Conservation (phyloP, 2,329 filamentous ascomycete species). For the Colletotrichum sp. region DNA sequence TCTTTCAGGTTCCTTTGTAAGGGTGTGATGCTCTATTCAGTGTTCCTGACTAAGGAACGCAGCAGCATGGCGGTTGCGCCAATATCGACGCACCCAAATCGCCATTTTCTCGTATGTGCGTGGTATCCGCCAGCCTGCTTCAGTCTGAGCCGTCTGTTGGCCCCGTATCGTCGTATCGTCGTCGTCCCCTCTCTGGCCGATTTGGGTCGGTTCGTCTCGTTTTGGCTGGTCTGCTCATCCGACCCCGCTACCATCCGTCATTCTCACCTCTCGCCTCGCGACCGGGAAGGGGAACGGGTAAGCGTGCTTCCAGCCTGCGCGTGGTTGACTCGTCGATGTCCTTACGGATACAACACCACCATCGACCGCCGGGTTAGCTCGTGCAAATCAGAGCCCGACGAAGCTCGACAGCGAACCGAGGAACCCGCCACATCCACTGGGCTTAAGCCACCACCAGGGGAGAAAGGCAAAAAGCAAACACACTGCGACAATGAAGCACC, state of each 20-base stretch:
- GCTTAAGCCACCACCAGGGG: neutral
- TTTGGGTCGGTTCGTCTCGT: constrained; percentile 5
- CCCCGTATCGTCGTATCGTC: neutral
- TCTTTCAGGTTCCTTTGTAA: neutral
- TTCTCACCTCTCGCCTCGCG: neutral
- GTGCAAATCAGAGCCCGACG: neutral
- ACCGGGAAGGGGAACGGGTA: neutral
- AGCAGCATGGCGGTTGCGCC: neutral
- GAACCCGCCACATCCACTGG: neutral
- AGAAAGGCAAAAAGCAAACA: neutral
- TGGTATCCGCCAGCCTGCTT: neutral
- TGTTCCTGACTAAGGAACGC: constrained; percentile 16
- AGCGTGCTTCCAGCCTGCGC: neutral
- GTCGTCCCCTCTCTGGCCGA: neutral
- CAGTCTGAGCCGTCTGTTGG: neutral
- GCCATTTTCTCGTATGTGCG: neutral
- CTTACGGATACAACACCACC: neutral
- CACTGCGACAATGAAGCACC: constrained; percentile 5
- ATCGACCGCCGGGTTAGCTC: constrained; percentile 1
- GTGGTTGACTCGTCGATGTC: neutral
- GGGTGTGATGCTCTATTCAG: constrained; percentile 2
- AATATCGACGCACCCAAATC: constrained; percentile 7
- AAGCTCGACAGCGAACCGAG: neutral
- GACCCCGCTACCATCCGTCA: constrained; percentile 2
- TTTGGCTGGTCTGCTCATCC: neutral